These are phyloP conservation scores for Helminthosporium solani DNA, from an alignment of 2,329 filamentous ascomycete species.

Conservation along the genomic window DNA sequence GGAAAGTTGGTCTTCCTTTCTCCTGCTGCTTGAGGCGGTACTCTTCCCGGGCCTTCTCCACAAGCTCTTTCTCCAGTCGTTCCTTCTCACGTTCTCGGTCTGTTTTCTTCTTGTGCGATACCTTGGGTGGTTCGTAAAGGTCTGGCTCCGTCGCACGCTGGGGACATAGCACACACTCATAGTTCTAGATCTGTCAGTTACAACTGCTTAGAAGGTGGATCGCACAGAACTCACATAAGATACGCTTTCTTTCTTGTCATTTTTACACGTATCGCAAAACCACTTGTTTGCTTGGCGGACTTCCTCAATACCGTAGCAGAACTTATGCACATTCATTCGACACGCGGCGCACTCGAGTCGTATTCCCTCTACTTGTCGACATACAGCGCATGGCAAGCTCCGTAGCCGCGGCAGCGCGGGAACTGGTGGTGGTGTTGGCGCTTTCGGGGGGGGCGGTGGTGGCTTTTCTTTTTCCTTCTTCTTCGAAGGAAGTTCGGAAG, in stretches of 20 bases:
- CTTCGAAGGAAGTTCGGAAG: conserved; percentile 43
- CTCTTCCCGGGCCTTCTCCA: conserved; percentile 74
- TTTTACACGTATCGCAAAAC: conserved; percentile 93
- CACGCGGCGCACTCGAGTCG: conserved; percentile 79
- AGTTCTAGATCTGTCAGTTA: conserved; percentile 56
- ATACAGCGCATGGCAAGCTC: conserved; percentile 81
- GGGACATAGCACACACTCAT: conserved; percentile 90
- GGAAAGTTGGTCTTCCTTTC: conserved; percentile 76
- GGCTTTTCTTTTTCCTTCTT: conserved; percentile 40
- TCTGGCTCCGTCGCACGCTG: conserved; percentile 79
- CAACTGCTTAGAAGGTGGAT: neutral
- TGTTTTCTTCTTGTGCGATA: conserved; percentile 81
- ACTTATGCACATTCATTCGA: conserved; percentile 84
- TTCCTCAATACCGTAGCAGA: conserved; percentile 86
- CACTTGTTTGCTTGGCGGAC: conserved; percentile 70
- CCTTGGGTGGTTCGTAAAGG: conserved; percentile 78
- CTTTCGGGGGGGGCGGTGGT: conserved; percentile 49
- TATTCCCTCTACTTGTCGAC: conserved; percentile 64
- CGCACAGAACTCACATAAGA: conserved; percentile 68
- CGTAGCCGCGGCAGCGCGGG: conserved; percentile 79
- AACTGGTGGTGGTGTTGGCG: conserved; percentile 59
- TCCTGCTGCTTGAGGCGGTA: conserved; percentile 83
- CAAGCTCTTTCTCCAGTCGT: conserved; percentile 78
- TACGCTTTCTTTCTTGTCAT: conserved; percentile 87
- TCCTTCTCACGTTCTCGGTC: conserved; percentile 92